Percentiles rank a stretch among this genome's conserved stretches.
phyloP scores from a whole-genome alignment of 2,329 filamentous ascomycete genomes.

The Paracorniculantispora psalliotae region DNA sequence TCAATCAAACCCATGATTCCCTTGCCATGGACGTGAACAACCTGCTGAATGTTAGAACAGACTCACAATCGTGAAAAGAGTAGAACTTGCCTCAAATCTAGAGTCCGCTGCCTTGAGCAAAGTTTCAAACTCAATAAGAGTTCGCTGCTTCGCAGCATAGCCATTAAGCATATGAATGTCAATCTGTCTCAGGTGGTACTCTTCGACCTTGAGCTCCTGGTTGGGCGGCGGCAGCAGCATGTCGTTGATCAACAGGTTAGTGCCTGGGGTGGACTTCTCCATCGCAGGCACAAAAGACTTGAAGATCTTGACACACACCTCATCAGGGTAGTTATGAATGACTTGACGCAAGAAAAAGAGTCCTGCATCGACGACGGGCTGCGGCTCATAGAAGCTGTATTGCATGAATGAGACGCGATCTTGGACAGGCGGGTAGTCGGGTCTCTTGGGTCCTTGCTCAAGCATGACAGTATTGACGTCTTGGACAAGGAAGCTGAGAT shows the following conservation, averaged over 20 bases:
- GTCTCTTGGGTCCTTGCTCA: constrained; percentile 14
- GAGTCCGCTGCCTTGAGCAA: constrained; percentile 1
- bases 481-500: constrained; percentile 23
- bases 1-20: constrained; percentile 8
- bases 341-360: constrained; percentile 23
- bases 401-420: constrained; percentile 18
- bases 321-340: constrained; percentile 22
- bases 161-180: constrained; percentile 24
- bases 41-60: background rate
- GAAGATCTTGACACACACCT: constrained; percentile 22
- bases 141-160: constrained; percentile 23
- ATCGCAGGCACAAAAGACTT: constrained; percentile 21
- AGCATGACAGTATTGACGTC: constrained; percentile 20
- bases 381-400: constrained; percentile 24
- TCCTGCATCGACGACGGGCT: constrained; percentile 17
- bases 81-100: background rate
- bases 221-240: constrained; percentile 18
- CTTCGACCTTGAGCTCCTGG: constrained; percentile 1
- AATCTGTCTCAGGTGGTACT: constrained; percentile 19
- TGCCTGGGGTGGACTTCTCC: constrained; percentile 17
- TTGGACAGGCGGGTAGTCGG: constrained; percentile 11
- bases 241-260: constrained; percentile 22
- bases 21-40: background rate
- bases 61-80: background rate
- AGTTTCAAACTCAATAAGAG: constrained; percentile 17